Percentiles rank a stretch among this genome's conserved stretches.
Conservation (phyloP, 2,329 filamentous ascomycete genomes). For the Pyrenochaeta sp. region DNA sequence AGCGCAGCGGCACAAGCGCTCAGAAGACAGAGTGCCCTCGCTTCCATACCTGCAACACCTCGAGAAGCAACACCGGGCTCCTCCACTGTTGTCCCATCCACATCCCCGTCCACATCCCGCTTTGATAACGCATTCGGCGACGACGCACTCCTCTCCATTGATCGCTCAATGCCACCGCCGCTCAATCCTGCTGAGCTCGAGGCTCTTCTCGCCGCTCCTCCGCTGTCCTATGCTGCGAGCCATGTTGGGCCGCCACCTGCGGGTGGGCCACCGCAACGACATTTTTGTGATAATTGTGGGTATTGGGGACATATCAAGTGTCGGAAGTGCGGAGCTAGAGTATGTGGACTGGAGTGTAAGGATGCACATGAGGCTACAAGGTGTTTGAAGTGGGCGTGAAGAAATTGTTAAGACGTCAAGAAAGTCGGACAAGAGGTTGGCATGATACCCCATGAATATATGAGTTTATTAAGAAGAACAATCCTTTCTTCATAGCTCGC, state of each 20-base stretch:
- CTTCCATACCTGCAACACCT: constrained; percentile 37
- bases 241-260: constrained; percentile 52
- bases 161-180: constrained; percentile 65
- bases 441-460: constrained; percentile 25
- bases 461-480: neutral
- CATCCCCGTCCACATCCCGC: constrained; percentile 12
- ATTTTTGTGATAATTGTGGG: constrained; percentile 81
- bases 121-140: constrained; percentile 29
- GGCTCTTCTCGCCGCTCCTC: constrained; percentile 68
- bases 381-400: constrained; percentile 50
- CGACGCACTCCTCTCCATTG: constrained; percentile 64
- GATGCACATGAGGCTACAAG: constrained; percentile 76
- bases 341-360: constrained; percentile 80
- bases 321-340: constrained; percentile 77
- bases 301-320: constrained; percentile 83
- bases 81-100: neutral
- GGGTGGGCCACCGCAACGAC: constrained; percentile 61
- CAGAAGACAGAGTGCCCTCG: constrained; percentile 35
- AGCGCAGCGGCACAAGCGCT: constrained; percentile 23
- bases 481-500: neutral
- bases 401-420: neutral
- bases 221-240: constrained; percentile 73
- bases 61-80: constrained; percentile 37
- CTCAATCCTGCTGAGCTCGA: constrained; percentile 70
- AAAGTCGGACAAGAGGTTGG: neutral